Evolutionary conservation across 805 yeast species (phyloP), one percentile per base, ranked within the genome.

Genomic region (Metschnikowia drakensbergensis): DNA sequence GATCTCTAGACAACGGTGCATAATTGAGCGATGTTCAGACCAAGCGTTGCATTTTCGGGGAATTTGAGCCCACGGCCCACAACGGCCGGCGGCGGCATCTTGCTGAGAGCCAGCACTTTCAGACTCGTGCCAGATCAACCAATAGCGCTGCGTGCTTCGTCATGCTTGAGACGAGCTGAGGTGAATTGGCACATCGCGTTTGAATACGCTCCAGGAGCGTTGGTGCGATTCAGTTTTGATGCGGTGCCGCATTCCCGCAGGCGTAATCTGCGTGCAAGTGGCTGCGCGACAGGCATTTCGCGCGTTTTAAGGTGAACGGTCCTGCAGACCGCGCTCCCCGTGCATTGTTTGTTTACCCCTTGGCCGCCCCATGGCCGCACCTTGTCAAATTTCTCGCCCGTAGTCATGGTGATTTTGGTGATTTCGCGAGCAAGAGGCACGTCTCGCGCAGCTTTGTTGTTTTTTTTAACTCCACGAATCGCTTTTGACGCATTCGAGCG

Each of bases 261-360:
- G 13, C 43, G 17, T 29, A 29, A 33, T 32, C 37, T 33, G 30
- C 38, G 30, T 25, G 45, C 45, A 42, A 6, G 32, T 5, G 5
- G 38, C 45, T 22, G 32, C 45, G 28, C 13, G 45, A 10, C 25
- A 11, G 25, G 10, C 37, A 10, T 25, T 9, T 26, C 25, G 45
- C 45, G 45, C 45, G 45, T 42, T 42, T 42, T 33, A 26, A 42
- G 45, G 37, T 28, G 31, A 5, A 32, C 17, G 17, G 32, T 30
- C 37, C 37, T 42, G 45, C 45, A 42, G 31, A 10, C 33, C 45
- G 45, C 45, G 45, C 32, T 32, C 32, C 3, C 3, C 23, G 45
- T 22, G 45, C 37, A 32, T 42, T 42, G 45, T 42, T 42, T 42
- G 45, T 42, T 42, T 42, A 42, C 37, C n/a, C 30, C 26, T 42